phyloP scores from a whole-genome alignment of 148 eudicot species.

The Chenopodium suecicum region DNA sequence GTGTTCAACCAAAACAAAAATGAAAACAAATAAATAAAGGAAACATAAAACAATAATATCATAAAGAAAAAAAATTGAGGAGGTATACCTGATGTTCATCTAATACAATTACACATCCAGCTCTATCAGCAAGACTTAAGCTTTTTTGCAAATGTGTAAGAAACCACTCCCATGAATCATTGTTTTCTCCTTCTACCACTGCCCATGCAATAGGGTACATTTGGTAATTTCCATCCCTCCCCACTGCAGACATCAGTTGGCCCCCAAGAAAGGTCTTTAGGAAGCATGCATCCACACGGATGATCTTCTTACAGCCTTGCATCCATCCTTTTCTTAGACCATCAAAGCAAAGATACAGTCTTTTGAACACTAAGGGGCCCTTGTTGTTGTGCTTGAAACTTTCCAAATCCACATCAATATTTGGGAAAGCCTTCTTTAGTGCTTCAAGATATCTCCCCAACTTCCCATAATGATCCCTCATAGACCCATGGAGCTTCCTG shows the following conservation, averaged over 20 bases:
- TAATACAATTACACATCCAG: not conserved
- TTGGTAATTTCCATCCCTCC: not conserved
- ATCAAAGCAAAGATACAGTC: not conserved
- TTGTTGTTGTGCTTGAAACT: not conserved
- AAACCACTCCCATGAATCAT: constrained; percentile 3
- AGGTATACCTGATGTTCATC: constrained; percentile 7
- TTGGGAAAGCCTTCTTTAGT: too few relatives aligned
- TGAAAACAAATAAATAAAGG: too few relatives aligned
- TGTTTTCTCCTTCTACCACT: not conserved
- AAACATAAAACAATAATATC: too few relatives aligned
- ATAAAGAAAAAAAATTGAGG: too few relatives aligned
- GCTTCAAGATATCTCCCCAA: too few relatives aligned
- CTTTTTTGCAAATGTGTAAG: not conserved
- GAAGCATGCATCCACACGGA: not conserved
- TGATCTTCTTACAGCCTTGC: not conserved
- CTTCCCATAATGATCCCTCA: not conserved
- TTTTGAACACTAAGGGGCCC: not conserved
- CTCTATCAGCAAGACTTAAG: not conserved
- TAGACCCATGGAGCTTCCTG: not conserved
- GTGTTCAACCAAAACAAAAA: too few relatives aligned
- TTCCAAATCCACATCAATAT: too few relatives aligned
- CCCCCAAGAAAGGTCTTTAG: not conserved
- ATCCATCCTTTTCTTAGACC: not conserved
- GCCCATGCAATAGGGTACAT: not conserved
- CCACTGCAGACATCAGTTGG: not conserved